Percentiles rank a stretch among this genome's conserved stretches.
Evolutionary conservation across 305 asterid species (phyloP).

Genomic region (Fraxinus platypoda): DNA sequence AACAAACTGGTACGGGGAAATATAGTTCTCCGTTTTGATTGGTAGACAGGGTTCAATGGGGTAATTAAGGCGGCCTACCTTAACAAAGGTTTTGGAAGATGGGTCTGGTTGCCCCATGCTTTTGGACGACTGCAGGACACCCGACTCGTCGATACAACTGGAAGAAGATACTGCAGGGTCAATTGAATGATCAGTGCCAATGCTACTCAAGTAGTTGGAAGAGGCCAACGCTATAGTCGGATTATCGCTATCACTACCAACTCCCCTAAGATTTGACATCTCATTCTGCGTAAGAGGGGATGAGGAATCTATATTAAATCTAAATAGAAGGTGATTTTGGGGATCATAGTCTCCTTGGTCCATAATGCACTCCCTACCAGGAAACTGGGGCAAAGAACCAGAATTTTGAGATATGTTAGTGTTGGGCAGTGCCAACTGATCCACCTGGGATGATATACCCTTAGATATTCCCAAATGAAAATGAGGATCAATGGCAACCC

Average conservation of each 20-base stretch:
- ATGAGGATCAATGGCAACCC: slow-evolving; percentile 62
- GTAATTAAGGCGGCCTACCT: slow-evolving; percentile 35
- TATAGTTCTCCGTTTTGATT: background rate
- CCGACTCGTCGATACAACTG: slow-evolving; percentile 51
- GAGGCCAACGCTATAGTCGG: slow-evolving; percentile 43
- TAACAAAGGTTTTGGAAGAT: slow-evolving; percentile 57
- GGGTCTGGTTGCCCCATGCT: slow-evolving; percentile 45
- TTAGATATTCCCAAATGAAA: slow-evolving; percentile 33
- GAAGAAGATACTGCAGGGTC: slow-evolving; percentile 43
- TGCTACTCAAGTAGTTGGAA: slow-evolving; percentile 51
- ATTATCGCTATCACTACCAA: slow-evolving; percentile 47
- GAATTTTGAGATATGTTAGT: slow-evolving; percentile 33
- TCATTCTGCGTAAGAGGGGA: slow-evolving; percentile 55
- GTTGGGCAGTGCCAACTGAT: slow-evolving; percentile 37
- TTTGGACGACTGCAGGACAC: slow-evolving; percentile 44
- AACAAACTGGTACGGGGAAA: background rate
- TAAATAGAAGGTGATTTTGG: slow-evolving; percentile 62
- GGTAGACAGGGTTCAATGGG: background rate
- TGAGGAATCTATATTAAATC: slow-evolving; percentile 66
- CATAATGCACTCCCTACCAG: slow-evolving; percentile 56
- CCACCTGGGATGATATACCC: slow-evolving; percentile 30
- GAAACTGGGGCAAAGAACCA: slow-evolving; percentile 66
- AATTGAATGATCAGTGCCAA: slow-evolving; percentile 47
- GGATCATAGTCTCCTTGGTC: slow-evolving; percentile 61
- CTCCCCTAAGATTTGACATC: slow-evolving; percentile 50